phyloP scores from a whole-genome alignment of 257 asterid species.

The Avicennia marina region DNA sequence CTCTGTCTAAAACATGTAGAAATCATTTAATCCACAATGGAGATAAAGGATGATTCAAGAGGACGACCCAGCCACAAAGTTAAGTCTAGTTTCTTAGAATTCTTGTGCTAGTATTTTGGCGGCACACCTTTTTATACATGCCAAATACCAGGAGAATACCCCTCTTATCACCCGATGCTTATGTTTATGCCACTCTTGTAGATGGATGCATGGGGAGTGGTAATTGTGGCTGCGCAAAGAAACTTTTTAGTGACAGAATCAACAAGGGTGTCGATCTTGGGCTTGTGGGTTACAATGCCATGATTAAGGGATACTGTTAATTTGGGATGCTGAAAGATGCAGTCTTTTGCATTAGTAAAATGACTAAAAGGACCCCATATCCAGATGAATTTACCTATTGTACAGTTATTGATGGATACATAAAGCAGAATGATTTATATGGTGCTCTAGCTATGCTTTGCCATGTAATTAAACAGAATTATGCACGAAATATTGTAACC shows the following conservation, averaged over 20 bases:
- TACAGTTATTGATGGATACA: slow-evolving; percentile 72
- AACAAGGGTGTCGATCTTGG: slow-evolving; percentile 56
- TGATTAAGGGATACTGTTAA: slow-evolving; percentile 88
- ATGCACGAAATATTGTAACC: slow-evolving; percentile 54
- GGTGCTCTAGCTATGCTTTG: slow-evolving; percentile 56
- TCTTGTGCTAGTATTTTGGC: no score
- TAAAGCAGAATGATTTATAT: slow-evolving; percentile 61
- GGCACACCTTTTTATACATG: no score
- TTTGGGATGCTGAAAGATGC: slow-evolving; percentile 72
- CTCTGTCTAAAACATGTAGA: slow-evolving; percentile 37
- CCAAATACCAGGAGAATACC: no score
- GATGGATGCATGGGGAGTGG: slow-evolving; percentile 76
- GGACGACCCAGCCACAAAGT: slow-evolving; percentile 82
- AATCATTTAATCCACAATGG: no score
- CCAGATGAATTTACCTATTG: slow-evolving; percentile 83
- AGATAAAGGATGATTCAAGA: slow-evolving; percentile 69
- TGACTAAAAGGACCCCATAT: slow-evolving; percentile 40
- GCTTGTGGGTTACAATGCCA: slow-evolving; percentile 73
- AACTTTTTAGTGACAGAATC: slow-evolving; percentile 46
- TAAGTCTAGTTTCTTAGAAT: slow-evolving; percentile 8
- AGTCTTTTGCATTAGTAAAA: slow-evolving; percentile 45
- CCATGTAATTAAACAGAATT: slow-evolving; percentile 43
- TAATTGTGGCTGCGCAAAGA: slow-evolving; percentile 57
- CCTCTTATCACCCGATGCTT: slow-evolving; percentile 64
- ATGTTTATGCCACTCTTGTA: slow-evolving; percentile 69